Conservation (phyloP, 805 yeast species). For the Starmerella riodocensis region DNA sequence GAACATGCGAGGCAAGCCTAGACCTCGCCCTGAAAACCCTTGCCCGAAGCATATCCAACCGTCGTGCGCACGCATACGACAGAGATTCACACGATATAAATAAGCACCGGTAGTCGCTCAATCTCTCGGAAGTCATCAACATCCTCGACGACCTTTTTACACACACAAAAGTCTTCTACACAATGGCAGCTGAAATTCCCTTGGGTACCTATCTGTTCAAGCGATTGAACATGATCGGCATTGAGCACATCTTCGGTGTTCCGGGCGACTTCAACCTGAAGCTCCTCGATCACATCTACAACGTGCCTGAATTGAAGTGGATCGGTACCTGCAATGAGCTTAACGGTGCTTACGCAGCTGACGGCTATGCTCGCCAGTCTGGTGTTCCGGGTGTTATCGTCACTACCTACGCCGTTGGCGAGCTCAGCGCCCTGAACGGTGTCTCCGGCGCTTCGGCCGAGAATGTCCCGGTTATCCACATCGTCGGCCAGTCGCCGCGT, state of each 20-base stretch:
- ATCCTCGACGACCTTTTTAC: too few species aligned
- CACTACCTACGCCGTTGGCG: slow-evolving; percentile 85
- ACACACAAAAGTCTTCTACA: not conserved
- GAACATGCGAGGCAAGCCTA: too few species aligned
- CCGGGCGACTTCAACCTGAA: slow-evolving; percentile 36
- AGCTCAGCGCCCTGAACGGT: slow-evolving; percentile 72
- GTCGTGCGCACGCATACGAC: too few species aligned
- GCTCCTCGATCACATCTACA: slow-evolving; percentile 30
- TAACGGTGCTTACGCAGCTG: slow-evolving; percentile 81
- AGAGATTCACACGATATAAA: too few species aligned
- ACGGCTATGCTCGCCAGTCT: slow-evolving; percentile 66
- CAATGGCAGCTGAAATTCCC: slow-evolving; percentile 13
- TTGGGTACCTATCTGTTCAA: slow-evolving; percentile 26
- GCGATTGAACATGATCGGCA: slow-evolving; percentile 28
- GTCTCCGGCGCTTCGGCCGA: slow-evolving; percentile 75
- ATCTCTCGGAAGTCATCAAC: too few species aligned
- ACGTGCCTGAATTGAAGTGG: slow-evolving; percentile 44
- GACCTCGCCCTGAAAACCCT: too few species aligned
- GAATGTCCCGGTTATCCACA: slow-evolving; percentile 62
- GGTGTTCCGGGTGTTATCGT: slow-evolving; percentile 51
- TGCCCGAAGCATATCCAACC: too few species aligned
- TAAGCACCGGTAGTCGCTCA: too few species aligned
- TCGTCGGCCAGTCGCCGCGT: slow-evolving; percentile 61
- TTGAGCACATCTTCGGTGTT: slow-evolving; percentile 30
- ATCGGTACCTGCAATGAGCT: slow-evolving; percentile 79